Base-by-base conservation (phyloP, 2,329 filamentous ascomycete genomes). In the Coniochaeta sp. region DNA sequence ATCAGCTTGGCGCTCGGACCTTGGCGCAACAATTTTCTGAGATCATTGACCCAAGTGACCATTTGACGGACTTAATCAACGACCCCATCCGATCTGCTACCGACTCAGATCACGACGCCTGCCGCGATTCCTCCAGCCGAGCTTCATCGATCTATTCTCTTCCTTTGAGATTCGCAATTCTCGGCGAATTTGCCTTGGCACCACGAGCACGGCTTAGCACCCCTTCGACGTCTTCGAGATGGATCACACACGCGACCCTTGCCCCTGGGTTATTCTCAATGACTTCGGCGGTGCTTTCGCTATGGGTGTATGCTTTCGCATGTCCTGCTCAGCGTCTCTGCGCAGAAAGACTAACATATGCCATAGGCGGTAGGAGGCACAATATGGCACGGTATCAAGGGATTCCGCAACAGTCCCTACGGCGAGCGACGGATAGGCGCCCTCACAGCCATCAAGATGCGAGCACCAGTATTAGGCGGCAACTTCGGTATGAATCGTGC, bases 311-410 rank as follows among this genome's bases (percentile, higher is more conserved):
- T 52, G 40, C 44, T 3, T n/a, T 17, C 38, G 16, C 38, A 5
- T 14, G 34, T 36, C 34, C 34, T 16, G 9, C 16, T 17, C 3
- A 40, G 2, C 9, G 9, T n/a, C 17, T n/a, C 17, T n/a, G n/a
- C n/a, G n/a, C 38, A 40, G 38, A 40, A 5, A n/a, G 12, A 40
- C 9, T 40, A n/a, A 40, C 38, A 6, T 6, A 17, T 16, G 4
- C 52, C 61, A 59, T 67, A 90, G 87, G 87, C 86, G 63, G 88
- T 91, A 67, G 87, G 88, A 70, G 89, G 89, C 70, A 89, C 90
- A 70, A 89, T 97, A 73, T 97, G 93, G 93, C 93, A 97, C 78
- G 93, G 93, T 69, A 89, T 97, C 66, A 99, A 99, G 80, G 95
- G 93, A 62, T 95, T 91, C 79, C 82, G 92, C 73, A 96, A 91